Base-by-base conservation (phyloP, 2,329 filamentous ascomycete species). In the Cadophora sp. region DNA sequence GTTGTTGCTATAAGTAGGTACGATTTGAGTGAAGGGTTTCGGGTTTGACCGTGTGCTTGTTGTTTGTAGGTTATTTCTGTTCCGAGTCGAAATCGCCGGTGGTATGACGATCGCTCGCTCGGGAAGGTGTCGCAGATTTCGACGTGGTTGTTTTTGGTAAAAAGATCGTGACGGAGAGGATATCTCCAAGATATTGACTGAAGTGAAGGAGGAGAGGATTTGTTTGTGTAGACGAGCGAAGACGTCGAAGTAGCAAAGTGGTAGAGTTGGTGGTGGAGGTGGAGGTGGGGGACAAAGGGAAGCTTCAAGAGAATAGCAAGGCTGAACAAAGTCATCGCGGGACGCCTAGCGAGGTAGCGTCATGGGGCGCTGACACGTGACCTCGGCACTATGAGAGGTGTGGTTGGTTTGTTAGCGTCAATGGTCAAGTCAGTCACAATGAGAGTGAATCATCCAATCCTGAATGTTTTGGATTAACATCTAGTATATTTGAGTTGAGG, bases 101-200 rank as follows among this genome's bases (percentile, higher is more conserved):
- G 63, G 48, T 47, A 60, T 58, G 62, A 56, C 55, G 65, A 30
- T 64, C 59, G 62, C 22, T 47, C 14, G 58, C 20, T 30, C 56
- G 48, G 22, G 22, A 36, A 45, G 41, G 33, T 62, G 51, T 66
- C 58, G 56, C 58, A 66, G 58, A 36, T 66, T 61, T 60, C 39
- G 58, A 53, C 27, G 55, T n/a, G 33, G 45, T 20, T 27, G 8
- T 22, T 53, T 30, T 66, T 48, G 50, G 45, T 22, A 24, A 59
- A 66, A 63, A n/a, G 47, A 64, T 33, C 22, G 58, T 60, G 41
- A 13, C 36, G 55, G 55, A 60, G 58, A 36, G n/a, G 8, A 20
- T 47, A 33, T 20, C 58, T 48, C 58, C 24, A 50, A 48, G 63
- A 48, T 53, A 16, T 47, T 47, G 47, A 58, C 48, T 14, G 56